These are phyloP conservation scores for Monilinia fructicola DNA, from an alignment of 2,329 filamentous ascomycete species.

Conservation along the genomic window DNA sequence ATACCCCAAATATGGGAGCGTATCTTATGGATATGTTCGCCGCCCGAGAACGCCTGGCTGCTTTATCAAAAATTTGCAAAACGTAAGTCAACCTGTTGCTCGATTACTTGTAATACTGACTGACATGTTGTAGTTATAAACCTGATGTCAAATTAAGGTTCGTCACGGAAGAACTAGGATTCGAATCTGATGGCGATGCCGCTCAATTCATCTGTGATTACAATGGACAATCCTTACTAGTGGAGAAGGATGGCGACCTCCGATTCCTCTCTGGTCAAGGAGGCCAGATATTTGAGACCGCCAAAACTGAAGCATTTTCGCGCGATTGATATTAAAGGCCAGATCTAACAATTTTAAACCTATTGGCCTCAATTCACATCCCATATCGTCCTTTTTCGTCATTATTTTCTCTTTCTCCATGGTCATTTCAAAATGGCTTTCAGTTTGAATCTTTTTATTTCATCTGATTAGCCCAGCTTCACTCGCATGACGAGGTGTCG, in stretches of 20 bases:
- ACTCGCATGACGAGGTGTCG: conserved; percentile 15
- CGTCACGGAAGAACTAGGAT: conserved; percentile 92
- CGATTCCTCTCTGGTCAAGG: conserved; percentile 74
- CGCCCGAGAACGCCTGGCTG: conserved; percentile 84
- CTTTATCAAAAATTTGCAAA: conserved; percentile 90
- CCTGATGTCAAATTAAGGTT: conserved; percentile 85
- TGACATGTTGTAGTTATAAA: conserved; percentile 75
- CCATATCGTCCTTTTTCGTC: conserved; percentile 23
- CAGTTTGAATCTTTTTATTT: conserved; percentile 6
- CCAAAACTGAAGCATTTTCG: conserved; percentile 76
- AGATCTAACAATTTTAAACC: conserved; percentile 60
- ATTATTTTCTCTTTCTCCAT: conserved; percentile 22
- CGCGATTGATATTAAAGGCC: conserved; percentile 94
- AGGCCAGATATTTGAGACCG: conserved; percentile 68
- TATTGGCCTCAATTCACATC: conserved; percentile 23
- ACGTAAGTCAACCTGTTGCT: conserved; percentile 63
- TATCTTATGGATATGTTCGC: conserved; percentile 99
- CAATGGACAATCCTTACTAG: conserved; percentile 70
- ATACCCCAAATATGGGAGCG: conserved; percentile 93
- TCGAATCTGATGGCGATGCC: conserved; percentile 88
- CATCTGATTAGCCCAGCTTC: conserved; percentile 13
- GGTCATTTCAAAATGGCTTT: conserved; percentile 12
- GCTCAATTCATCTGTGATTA: conserved; percentile 87
- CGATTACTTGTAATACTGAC: conserved; percentile 35
- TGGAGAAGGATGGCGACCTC: conserved; percentile 73